Base-by-base conservation (phyloP, 768 basidiomycete species). In the Tricholoma hemisulphureum region DNA sequence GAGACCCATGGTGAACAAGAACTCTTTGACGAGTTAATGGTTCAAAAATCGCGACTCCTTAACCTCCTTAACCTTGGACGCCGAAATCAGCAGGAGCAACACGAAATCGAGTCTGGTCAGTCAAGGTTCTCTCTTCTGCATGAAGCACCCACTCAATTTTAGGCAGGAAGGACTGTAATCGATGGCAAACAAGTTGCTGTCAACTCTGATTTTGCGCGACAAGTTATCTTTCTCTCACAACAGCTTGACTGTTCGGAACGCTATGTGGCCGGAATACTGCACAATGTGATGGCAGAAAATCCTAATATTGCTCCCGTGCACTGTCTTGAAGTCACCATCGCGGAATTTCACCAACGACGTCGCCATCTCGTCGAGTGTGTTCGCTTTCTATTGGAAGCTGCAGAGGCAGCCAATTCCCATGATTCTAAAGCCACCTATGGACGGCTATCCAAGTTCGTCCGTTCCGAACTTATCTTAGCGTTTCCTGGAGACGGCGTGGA, bases 231-330 rank as follows among this genome's bases (percentile, higher is more conserved):
- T 71, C 82, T 95, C 55, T 84, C 94, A 0, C 85, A 89, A 66
- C 84, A 91, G 55, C 86, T 97, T 53, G 80, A 84, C 64, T 85
- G 85, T 62, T 95, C 94, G 11, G 94, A 96, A 74, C 84, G 87
- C 63, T 86, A 90, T 71, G 74, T 87, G 51, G 90, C 93, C 4
- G 77, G 78, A 20, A 80, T 93, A 16, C 76, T 93, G 46, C 83
- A 89, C 57, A 73, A 80, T 20, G 78, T 88, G 39, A 86, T 87
- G 73, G 64, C 80, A 1, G 74, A 80, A 58, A 85, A 86, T 64
- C 87, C 90, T 0, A 91, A 91, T 61, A 73, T 87, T 14, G 75
- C 71, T 3, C 74, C 83, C 4, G 77, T 83, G 2, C 77, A 75
- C 55, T 83, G 77, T 51, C 75, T 92, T 29, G 92, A 94, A 67